Conservation (phyloP, 768 basidiomycete species). For the Pholiota microspora region DNA sequence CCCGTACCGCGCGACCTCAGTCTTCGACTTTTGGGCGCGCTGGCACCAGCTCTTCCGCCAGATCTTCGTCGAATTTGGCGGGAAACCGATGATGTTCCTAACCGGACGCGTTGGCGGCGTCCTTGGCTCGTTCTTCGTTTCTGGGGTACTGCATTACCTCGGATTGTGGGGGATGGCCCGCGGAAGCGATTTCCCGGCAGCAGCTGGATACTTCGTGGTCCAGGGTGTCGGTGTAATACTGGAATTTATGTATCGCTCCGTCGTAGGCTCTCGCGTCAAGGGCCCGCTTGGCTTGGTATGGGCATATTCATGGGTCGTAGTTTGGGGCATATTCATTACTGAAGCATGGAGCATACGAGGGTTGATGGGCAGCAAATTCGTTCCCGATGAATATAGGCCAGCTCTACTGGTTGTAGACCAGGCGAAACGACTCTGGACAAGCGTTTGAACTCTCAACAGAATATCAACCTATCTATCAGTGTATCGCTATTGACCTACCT, state of each 20-base stretch:
- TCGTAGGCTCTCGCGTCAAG: slow-evolving; percentile 43
- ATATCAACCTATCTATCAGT: neutral
- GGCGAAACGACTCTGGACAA: neutral
- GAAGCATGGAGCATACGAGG: slow-evolving; percentile 50
- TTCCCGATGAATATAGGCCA: slow-evolving; percentile 33
- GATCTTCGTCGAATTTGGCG: slow-evolving; percentile 51
- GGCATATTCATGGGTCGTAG: slow-evolving; percentile 44
- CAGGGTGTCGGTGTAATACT: slow-evolving; percentile 51
- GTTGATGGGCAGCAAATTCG: slow-evolving; percentile 36
- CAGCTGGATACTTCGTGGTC: slow-evolving; percentile 55
- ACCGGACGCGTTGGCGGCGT: slow-evolving; percentile 49
- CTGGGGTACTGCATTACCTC: slow-evolving; percentile 58
- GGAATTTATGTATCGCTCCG: slow-evolving; percentile 44
- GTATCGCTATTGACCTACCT: neutral
- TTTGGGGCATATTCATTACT: slow-evolving; percentile 45
- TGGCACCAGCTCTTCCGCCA: slow-evolving; percentile 74
- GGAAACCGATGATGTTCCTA: slow-evolving; percentile 36
- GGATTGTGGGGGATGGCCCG: slow-evolving; percentile 58
- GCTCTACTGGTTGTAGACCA: slow-evolving; percentile 24
- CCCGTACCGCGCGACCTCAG: slow-evolving; percentile 57
- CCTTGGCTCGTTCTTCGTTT: slow-evolving; percentile 58
- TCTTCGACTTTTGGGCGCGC: slow-evolving; percentile 64
- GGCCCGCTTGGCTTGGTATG: slow-evolving; percentile 54
- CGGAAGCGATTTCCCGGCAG: slow-evolving; percentile 41
- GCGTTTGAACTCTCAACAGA: neutral